Base-by-base conservation (phyloP, 2,329 filamentous ascomycete genomes). In the Xylariaceae sp. region DNA sequence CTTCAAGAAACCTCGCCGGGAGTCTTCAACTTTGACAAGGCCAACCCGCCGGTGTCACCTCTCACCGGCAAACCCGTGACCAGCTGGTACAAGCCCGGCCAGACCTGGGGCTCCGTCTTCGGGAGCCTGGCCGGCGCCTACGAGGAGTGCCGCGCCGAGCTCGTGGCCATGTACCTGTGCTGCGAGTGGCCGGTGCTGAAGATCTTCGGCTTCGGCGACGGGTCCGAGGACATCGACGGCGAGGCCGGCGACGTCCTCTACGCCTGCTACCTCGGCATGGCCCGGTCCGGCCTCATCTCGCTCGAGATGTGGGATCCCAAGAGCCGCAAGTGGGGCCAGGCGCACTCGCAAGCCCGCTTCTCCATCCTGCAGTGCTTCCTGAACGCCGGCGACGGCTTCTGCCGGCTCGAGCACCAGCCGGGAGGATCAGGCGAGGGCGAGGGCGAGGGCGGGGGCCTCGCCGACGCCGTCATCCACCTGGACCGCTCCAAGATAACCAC, bases 241-340 rank as follows among this genome's bases (percentile, higher is more conserved):
- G 76, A 83, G 52, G 87, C 88, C 8, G 89, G 88, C 27, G 83
- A 94, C 52, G 77, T 98, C 5, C 75, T 96, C 6, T 95, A 90
- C 52, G 78, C 80, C 0, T 80, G 83, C 3, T 98, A 96, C 58
- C 74, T 98, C 8, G 79, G 80, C 46, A 96, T 98, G 90, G 92
- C 92, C 11, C 78, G 89, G 23, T 87, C 88, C n/a, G 92, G 92
- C 40, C 69, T 98, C 28, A 76, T 80, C 5, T 83, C 89, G 1
- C 72, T 96, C 15, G 90, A 96, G 57, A 87, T 92, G 70, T 96
- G 88, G 88, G 88, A 95, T 52, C 88, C 88, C 5, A 89, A 89
- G 64, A 80, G 74, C 49, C 71, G 79, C 45, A 94, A 94, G 64
- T 94, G 89, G 89, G 89, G 89, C 7, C 89, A 94, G 60, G 75